These are phyloP conservation scores for Actinomortierella ambigua DNA, from an alignment of 371 early-diverging fungal species.

Conservation along the genomic window DNA sequence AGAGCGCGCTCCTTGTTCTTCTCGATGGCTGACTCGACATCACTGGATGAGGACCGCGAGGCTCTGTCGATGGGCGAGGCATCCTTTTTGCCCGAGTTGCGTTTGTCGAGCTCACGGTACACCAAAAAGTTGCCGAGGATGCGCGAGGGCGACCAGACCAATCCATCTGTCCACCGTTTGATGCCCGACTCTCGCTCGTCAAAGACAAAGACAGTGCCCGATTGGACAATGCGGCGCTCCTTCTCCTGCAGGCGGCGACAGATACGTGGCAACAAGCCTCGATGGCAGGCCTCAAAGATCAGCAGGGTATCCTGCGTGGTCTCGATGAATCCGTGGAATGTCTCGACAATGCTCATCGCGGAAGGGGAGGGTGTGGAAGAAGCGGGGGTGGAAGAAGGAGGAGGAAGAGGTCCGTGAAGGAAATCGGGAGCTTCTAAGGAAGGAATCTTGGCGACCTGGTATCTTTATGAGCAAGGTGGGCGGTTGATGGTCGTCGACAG, in stretches of 20 bases:
- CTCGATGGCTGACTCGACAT: slow-evolving; percentile 47
- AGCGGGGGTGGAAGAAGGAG: not conserved
- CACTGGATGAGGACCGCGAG: slow-evolving; percentile 26
- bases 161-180: slow-evolving; percentile 90
- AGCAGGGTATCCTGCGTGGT: slow-evolving; percentile 77
- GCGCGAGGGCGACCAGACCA: slow-evolving; percentile 85
- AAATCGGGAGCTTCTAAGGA: too few species aligned
- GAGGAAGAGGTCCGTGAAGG: not conserved
- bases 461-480: too few species aligned
- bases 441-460: too few species aligned
- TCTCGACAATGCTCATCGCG: slow-evolving; percentile 59
- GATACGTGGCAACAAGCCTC: slow-evolving; percentile 65
- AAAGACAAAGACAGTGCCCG: slow-evolving; percentile 81
- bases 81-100: slow-evolving; percentile 46
- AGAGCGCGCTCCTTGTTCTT: slow-evolving; percentile 61
- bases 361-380: not conserved
- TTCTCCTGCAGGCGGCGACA: slow-evolving; percentile 73
- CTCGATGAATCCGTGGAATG: slow-evolving; percentile 74
- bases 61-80: slow-evolving; percentile 28
- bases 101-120: slow-evolving; percentile 76
- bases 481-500: too few species aligned
- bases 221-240: slow-evolving; percentile 70
- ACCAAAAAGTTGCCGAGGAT: slow-evolving; percentile 79
- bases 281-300: slow-evolving; percentile 79
- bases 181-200: slow-evolving; percentile 85